Evolutionary conservation across 2,329 filamentous ascomycete species (phyloP).

Genomic region (Neonectria magnoliae): DNA sequence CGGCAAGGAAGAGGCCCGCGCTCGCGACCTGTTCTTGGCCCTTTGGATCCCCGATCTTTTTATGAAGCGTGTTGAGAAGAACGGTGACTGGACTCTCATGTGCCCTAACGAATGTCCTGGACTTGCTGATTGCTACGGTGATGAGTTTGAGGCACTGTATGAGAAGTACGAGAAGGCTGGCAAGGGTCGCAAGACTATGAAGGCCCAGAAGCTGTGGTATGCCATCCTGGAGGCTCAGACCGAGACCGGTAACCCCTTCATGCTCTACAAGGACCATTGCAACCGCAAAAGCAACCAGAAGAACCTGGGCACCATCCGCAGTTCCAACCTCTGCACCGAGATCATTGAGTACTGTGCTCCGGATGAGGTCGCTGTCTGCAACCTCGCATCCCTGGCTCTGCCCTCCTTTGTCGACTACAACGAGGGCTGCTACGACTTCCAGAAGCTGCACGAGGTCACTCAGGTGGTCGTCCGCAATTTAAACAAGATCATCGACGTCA

Average conservation of each 20-base stretch:
- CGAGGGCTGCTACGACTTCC: constrained; percentile 89
- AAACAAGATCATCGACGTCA: constrained; percentile 98
- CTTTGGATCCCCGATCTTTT: constrained; percentile 99
- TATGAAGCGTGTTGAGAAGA: constrained; percentile 99
- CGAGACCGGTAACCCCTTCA: constrained; percentile 98
- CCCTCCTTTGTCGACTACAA: constrained; percentile 90
- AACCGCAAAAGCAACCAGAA: constrained; percentile 99
- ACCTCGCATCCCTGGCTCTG: constrained; percentile 92
- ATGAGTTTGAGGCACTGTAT: constrained; percentile 96
- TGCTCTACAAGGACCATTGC: constrained; percentile 99
- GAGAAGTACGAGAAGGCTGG: constrained; percentile 91
- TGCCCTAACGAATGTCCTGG: constrained; percentile 97
- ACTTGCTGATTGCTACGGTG: constrained; percentile 94
- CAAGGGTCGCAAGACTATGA: constrained; percentile 88
- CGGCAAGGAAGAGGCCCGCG: constrained; percentile 97
- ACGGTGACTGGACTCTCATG: constrained; percentile 97
- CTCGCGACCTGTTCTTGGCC: constrained; percentile 96
- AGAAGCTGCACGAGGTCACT: constrained; percentile 94
- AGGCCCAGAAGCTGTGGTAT: constrained; percentile 99
- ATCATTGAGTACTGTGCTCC: constrained; percentile 97
- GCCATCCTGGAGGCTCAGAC: constrained; percentile 98
- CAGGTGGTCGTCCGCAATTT: constrained; percentile 94
- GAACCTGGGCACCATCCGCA: constrained; percentile 97
- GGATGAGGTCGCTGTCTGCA: constrained; percentile 98
- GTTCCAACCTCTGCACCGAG: constrained; percentile 98